Evolutionary conservation across 2,329 filamentous ascomycete species (phyloP).

Genomic region (Colletotrichum sp.): DNA sequence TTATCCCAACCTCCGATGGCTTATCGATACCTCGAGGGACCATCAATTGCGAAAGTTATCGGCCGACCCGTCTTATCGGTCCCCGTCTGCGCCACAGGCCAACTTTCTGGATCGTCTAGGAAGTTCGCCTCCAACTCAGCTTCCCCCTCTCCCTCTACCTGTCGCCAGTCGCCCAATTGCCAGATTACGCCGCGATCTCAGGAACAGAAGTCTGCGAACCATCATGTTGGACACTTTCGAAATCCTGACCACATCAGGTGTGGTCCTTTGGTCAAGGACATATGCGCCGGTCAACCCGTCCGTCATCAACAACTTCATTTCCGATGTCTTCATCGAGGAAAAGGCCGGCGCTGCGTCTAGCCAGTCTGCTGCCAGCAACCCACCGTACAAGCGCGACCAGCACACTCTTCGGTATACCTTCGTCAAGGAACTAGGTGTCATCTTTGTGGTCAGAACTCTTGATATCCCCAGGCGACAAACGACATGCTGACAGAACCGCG

Average conservation of each 20-base stretch:
- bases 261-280: conserved; percentile 93
- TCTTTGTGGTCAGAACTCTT: conserved; percentile 77
- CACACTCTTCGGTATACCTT: conserved; percentile 95
- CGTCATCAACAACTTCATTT: conserved; percentile 93
- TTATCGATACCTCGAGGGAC: conserved; percentile 9
- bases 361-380: conserved; percentile 66
- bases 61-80: conserved; percentile 5
- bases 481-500: conserved; percentile 9
- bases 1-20: background rate
- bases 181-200: background rate
- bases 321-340: conserved; percentile 97
- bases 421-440: conserved; percentile 89
- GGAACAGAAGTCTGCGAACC: background rate
- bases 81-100: conserved; percentile 18
- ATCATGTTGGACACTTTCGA: conserved; percentile 98
- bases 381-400: conserved; percentile 86
- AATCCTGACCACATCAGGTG: conserved; percentile 92
- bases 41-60: background rate
- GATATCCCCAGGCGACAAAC: background rate
- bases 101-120: conserved; percentile 16
- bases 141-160: background rate
- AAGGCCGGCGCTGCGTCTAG: conserved; percentile 69
- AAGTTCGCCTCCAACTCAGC: conserved; percentile 5
- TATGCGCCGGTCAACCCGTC: conserved; percentile 81
- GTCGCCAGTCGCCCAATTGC: background rate